A percentile compares a stretch with the other conserved stretches of the same genome.
phyloP scores from a whole-genome alignment of 306 rosid genomes.

The Canavalia ensiformis region DNA sequence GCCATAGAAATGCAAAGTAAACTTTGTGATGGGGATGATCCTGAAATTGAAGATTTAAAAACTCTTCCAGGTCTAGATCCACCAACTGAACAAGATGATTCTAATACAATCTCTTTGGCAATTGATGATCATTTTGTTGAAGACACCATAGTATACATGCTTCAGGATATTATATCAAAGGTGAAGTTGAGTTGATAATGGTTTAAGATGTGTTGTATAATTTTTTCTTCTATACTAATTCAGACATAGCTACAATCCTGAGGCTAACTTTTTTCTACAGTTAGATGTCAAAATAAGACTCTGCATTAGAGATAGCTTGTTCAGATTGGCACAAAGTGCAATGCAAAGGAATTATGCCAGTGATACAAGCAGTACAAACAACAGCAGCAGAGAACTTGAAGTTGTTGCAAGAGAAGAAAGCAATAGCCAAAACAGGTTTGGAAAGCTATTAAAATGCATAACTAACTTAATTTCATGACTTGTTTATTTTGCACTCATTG shows the following conservation, averaged over 20 bases:
- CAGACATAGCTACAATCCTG: constrained; percentile 52
- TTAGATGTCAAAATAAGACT: constrained; percentile 73
- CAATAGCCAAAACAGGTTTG: constrained; percentile 63
- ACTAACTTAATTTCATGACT: constrained; percentile 20
- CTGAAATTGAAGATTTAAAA: constrained; percentile 59
- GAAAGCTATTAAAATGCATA: neutral
- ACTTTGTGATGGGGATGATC: constrained; percentile 59
- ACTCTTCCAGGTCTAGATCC: constrained; percentile 58
- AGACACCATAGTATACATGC: constrained; percentile 67
- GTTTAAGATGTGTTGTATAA: constrained; percentile 39
- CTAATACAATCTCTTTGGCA: constrained; percentile 59
- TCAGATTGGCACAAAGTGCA: constrained; percentile 85
- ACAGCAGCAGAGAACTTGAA: constrained; percentile 59
- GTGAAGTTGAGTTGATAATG: constrained; percentile 53
- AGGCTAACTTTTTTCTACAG: constrained; percentile 61
- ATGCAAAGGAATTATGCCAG: constrained; percentile 64
- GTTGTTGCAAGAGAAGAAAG: constrained; percentile 57
- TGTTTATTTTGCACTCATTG: neutral
- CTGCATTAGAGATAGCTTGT: constrained; percentile 84
- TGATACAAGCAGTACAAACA: constrained; percentile 69
- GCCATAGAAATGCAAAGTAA: constrained; percentile 59
- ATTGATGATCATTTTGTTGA: constrained; percentile 63
- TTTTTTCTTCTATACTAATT: constrained; percentile 45
- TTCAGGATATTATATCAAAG: constrained; percentile 74
- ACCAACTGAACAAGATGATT: constrained; percentile 69